Evolutionary conservation across 352 stramenopile species (phyloP).

Genomic region (Aphanomyces astaci): DNA sequence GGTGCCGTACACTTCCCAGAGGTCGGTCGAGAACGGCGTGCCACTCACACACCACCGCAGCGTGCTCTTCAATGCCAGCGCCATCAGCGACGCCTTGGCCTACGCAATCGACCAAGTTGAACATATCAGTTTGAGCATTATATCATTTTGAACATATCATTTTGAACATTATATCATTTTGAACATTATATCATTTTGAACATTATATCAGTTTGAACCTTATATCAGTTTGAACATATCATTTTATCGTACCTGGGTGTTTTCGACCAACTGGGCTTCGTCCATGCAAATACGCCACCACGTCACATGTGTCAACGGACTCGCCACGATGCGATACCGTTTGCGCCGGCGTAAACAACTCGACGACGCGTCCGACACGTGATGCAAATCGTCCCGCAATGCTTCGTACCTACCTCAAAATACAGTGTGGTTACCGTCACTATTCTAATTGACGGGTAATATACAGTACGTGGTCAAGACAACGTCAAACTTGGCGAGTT

Average conservation of each 20-base stretch:
- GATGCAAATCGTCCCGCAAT: constrained; percentile 72
- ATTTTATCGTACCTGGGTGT: constrained; percentile 31
- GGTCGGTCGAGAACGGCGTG: constrained; percentile 76
- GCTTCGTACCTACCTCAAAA: constrained; percentile 79
- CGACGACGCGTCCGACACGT: constrained; percentile 41
- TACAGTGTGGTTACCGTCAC: too few species aligned
- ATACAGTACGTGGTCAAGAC: constrained; percentile 82
- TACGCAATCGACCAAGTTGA: constrained; percentile 27
- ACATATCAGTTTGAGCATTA: too few species aligned
- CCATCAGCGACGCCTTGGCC: constrained; percentile 70
- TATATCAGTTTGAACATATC: background rate
- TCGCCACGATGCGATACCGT: constrained; percentile 76
- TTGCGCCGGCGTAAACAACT: constrained; percentile 53
- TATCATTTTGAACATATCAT: too few species aligned
- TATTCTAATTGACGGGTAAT: background rate
- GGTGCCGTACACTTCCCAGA: constrained; percentile 82
- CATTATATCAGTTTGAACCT: too few species aligned
- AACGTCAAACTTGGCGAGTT: constrained; percentile 79
- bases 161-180: too few species aligned
- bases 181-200: too few species aligned
- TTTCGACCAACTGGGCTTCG: constrained; percentile 89
- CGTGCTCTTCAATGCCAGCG: constrained; percentile 49
- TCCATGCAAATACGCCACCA: constrained; percentile 90
- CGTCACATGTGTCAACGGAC: constrained; percentile 74
- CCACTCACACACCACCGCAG: constrained; percentile 86